Conservation (phyloP, 2,329 filamentous ascomycete species). For the Alternaria novae-zelandiae region DNA sequence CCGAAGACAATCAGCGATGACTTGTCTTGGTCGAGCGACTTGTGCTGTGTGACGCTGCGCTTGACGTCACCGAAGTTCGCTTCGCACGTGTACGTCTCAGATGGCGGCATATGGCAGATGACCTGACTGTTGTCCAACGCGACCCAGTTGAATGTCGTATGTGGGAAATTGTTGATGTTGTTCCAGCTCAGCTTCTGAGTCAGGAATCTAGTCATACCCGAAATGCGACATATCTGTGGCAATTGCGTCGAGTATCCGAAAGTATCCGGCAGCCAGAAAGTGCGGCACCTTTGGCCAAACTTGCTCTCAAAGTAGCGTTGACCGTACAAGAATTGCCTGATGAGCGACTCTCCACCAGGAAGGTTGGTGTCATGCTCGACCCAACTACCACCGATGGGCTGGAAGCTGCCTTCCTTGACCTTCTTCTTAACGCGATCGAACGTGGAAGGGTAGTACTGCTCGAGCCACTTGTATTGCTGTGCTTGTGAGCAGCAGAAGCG, state of each 20-base stretch:
- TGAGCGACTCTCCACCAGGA: conserved; percentile 91
- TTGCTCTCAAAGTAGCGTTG: conserved; percentile 93
- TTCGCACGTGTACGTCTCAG: conserved; percentile 93
- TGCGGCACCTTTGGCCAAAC: conserved; percentile 86
- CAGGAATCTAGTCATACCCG: conserved; percentile 96
- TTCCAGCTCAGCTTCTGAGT: conserved; percentile 99
- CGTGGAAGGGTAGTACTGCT: conserved; percentile 83
- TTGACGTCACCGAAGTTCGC: conserved; percentile 95
- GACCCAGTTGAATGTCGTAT: conserved; percentile 99
- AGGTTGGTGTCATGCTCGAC: conserved; percentile 99
- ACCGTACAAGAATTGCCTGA: conserved; percentile 93
- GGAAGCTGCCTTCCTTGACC: conserved; percentile 88
- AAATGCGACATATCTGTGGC: conserved; percentile 88
- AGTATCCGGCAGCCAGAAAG: conserved; percentile 98
- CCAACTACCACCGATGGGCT: conserved; percentile 97
- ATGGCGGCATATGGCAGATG: conserved; percentile 95
- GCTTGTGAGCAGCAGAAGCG: conserved; percentile 92
- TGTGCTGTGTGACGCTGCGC: conserved; percentile 88
- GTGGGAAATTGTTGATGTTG: conserved; percentile 98
- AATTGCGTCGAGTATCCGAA: conserved; percentile 97
- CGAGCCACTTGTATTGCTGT: conserved; percentile 98
- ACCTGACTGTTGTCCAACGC: conserved; percentile 94
- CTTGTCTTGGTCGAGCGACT: conserved; percentile 91
- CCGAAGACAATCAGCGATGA: conserved; percentile 93
- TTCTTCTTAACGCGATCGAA: conserved; percentile 91